A percentile compares a stretch with the other conserved stretches of the same genome.
phyloP scores from a whole-genome alignment of 345 rosid genomes.

The Turnera subulata region DNA sequence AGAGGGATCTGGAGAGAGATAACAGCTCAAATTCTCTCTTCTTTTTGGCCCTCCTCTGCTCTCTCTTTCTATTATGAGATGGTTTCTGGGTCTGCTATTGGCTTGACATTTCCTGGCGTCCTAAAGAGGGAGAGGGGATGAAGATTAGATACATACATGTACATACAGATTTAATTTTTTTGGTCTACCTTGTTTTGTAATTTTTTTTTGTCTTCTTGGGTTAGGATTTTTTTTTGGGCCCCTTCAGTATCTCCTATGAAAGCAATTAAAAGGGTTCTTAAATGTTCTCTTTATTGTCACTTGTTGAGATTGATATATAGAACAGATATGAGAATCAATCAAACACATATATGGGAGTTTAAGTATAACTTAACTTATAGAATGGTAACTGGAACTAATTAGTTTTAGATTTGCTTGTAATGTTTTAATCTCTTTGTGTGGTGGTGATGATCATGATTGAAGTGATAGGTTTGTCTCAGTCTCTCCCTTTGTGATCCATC shows the following conservation, averaged over 20 bases:
- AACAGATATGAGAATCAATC: slow-evolving; percentile 9
- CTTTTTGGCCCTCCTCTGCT: background rate
- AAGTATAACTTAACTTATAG: no score
- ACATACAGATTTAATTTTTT: slow-evolving; percentile 32
- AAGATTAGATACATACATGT: slow-evolving; percentile 34
- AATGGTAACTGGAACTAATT: no score
- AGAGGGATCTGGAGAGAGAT: slow-evolving; percentile 3
- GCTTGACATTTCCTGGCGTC: slow-evolving; percentile 21
- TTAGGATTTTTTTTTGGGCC: slow-evolving; percentile 14
- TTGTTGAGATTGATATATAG: slow-evolving; percentile 2
- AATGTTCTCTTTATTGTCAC: slow-evolving; percentile 11
- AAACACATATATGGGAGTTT: no score
- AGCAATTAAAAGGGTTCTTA: slow-evolving; percentile 13
- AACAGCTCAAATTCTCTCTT: background rate
- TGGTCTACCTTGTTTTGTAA: slow-evolving; percentile 6
- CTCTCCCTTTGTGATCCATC: slow-evolving; percentile 24
- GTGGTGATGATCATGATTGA: background rate
- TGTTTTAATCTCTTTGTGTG: slow-evolving; percentile 1
- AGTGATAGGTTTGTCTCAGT: slow-evolving; percentile 6
- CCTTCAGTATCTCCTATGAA: slow-evolving; percentile 19
- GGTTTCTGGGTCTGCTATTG: slow-evolving; percentile 8
- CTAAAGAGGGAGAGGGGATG: slow-evolving; percentile 26
- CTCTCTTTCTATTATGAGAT: slow-evolving; percentile 23
- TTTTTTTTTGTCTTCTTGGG: slow-evolving; percentile 10
- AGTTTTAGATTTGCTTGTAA: background rate